Conservation (phyloP, 176 grass and related monocot species). For the Aegilops bicornis region DNA sequence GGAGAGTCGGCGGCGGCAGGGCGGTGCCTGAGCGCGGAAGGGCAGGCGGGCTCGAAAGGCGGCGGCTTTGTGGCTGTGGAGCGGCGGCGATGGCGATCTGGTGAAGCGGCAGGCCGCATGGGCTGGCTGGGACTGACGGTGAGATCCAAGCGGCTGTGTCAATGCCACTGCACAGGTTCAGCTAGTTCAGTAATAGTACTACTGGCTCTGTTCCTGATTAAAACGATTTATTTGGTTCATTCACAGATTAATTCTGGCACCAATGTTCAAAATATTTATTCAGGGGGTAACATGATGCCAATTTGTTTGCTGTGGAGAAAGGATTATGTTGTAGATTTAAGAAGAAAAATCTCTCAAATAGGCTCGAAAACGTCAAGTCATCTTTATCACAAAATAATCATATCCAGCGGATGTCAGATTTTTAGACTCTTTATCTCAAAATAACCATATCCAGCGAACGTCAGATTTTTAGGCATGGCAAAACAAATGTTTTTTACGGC, state of each 20-base stretch:
- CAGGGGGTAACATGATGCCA: neutral
- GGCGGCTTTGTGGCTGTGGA: neutral
- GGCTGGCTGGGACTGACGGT: neutral
- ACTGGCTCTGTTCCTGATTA: neutral
- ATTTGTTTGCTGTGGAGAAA: neutral
- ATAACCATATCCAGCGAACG: neutral
- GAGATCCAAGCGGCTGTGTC: neutral
- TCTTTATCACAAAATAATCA: neutral
- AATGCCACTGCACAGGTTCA: neutral
- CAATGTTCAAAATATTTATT: neutral
- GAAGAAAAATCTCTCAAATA: neutral
- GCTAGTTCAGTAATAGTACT: neutral
- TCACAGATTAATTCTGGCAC: neutral
- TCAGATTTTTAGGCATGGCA: too few species aligned
- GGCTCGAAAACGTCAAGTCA: rapidly evolving
- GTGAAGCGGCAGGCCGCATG: neutral
- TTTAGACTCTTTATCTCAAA: neutral
- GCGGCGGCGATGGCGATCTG: conserved; percentile 4
- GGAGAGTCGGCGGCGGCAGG: conserved; percentile 5
- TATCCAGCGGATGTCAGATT: too few species aligned
- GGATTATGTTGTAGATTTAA: neutral
- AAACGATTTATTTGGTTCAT: neutral
- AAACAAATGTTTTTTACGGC: too few species aligned
- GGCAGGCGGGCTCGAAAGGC: neutral
- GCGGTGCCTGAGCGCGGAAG: neutral